Conservation (phyloP, 768 basidiomycete species). For the Lactarius akahatsu region DNA sequence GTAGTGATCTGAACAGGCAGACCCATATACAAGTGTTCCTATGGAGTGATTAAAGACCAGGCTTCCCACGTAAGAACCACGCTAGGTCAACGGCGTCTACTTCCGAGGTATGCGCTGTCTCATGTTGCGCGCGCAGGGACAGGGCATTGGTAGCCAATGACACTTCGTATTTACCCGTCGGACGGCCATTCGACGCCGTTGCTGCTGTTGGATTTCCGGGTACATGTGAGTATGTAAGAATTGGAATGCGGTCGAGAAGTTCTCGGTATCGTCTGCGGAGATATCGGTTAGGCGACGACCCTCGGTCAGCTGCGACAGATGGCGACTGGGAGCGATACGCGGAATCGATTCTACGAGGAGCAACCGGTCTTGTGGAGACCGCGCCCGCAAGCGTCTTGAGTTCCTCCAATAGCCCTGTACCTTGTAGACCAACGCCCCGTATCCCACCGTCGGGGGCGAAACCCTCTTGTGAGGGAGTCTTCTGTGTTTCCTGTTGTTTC, state of each 20-base stretch:
- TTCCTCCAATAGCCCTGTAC: constrained; percentile 44
- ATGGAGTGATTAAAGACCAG: background rate
- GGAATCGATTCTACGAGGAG: constrained; percentile 16
- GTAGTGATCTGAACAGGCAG: background rate
- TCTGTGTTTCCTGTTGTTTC: constrained; percentile 21
- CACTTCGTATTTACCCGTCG: constrained; percentile 35
- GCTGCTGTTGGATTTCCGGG: constrained; percentile 1
- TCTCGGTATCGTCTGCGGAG: constrained; percentile 54
- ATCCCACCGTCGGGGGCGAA: constrained; percentile 34
- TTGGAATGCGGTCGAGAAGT: constrained; percentile 60
- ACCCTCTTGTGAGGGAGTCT: constrained; percentile 20
- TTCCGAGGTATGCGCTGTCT: constrained; percentile 26
- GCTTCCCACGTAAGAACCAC: constrained; percentile 36
- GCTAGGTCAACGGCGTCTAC: constrained; percentile 36
- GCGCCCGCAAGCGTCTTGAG: constrained; percentile 46
- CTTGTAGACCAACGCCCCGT: constrained; percentile 45
- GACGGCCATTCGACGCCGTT: background rate
- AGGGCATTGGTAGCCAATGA: constrained; percentile 37
- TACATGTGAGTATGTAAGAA: constrained; percentile 40
- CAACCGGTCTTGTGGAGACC: constrained; percentile 29
- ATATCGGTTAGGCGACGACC: constrained; percentile 30
- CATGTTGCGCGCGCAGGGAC: constrained; percentile 18
- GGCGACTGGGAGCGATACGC: constrained; percentile 1
- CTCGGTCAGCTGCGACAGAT: background rate
- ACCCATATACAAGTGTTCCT: background rate